These are phyloP conservation scores for Fagopyrum homotropicum DNA, from an alignment of 148 eudicot species.

Conservation along the genomic window DNA sequence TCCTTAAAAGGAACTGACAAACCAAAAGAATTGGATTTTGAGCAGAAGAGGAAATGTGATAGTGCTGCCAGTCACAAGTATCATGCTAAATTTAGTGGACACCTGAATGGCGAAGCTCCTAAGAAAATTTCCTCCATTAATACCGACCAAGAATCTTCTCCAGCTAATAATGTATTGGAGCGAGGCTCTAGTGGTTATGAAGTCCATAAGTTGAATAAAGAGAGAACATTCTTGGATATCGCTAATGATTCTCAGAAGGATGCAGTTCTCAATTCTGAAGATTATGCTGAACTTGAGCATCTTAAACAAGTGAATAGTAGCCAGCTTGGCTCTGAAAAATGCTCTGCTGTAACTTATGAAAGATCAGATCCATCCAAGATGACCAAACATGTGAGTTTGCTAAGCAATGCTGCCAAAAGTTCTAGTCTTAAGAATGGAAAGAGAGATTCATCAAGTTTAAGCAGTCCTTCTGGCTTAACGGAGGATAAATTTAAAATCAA, in stretches of 20 bases:
- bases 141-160: conserved; percentile 23
- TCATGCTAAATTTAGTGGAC: conserved; percentile 18
- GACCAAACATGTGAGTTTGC: conserved; percentile 35
- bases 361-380: conserved; percentile 33
- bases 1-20: conserved; percentile 30
- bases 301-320: conserved; percentile 25
- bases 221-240: conserved; percentile 24
- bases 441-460: conserved; percentile 2
- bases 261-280: conserved; percentile 21
- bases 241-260: conserved; percentile 23
- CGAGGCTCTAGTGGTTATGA: conserved; percentile 17
- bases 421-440: conserved; percentile 7
- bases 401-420: conserved; percentile 25
- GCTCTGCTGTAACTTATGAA: conserved; percentile 19
- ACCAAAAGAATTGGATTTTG: conserved; percentile 22
- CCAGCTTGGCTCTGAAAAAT: conserved; percentile 23
- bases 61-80: conserved; percentile 19
- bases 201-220: conserved; percentile 22
- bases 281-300: conserved; percentile 24
- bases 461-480: neutral
- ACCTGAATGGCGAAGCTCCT: conserved; percentile 19
- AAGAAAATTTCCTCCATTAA: conserved; percentile 28
- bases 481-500: conserved; percentile 14
- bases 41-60: conserved; percentile 34
- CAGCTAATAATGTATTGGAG: conserved; percentile 26